Conservation (phyloP, 2,329 filamentous ascomycete genomes). For the Cryphonectria nitschkei region DNA sequence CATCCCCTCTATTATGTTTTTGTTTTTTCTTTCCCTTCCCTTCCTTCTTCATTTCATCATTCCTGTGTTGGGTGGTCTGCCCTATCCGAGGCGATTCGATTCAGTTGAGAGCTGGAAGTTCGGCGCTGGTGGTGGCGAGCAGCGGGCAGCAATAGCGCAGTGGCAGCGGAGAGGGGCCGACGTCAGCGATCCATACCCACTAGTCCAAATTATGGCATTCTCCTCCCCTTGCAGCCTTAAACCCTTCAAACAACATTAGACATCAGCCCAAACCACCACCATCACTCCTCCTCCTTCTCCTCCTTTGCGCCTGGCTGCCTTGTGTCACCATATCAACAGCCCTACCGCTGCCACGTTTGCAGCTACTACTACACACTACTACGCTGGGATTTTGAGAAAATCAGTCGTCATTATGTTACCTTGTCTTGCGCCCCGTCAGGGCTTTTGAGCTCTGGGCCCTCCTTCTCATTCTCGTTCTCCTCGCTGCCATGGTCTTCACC, state of each 20-base stretch:
- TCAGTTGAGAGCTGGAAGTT: too few relatives aligned
- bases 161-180: slow-evolving; percentile 5
- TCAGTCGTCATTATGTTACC: slow-evolving; percentile 10
- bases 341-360: not conserved
- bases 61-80: not conserved
- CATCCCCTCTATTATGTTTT: not conserved
- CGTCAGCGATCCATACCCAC: slow-evolving; percentile 1
- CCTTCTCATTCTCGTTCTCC: not conserved
- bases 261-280: not conserved
- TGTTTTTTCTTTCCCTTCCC: not conserved
- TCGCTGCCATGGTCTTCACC: not conserved
- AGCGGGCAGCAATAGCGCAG: not conserved
- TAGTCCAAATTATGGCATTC: not conserved
- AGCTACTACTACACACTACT: not conserved
- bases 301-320: not conserved
- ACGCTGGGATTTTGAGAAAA: not conserved
- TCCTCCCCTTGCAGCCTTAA: not conserved
- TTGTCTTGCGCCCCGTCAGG: not conserved
- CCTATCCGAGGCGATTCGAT: too few relatives aligned
- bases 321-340: not conserved
- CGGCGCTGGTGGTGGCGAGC: not conserved
- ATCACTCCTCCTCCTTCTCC: not conserved
- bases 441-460: slow-evolving; percentile 15
- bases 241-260: not conserved
- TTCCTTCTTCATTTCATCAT: not conserved